Percentiles rank a stretch among this genome's conserved stretches.
These are phyloP conservation scores for Spencermartinsiella europaea DNA, from an alignment of 805 yeast genomes.

Conservation along the genomic window DNA sequence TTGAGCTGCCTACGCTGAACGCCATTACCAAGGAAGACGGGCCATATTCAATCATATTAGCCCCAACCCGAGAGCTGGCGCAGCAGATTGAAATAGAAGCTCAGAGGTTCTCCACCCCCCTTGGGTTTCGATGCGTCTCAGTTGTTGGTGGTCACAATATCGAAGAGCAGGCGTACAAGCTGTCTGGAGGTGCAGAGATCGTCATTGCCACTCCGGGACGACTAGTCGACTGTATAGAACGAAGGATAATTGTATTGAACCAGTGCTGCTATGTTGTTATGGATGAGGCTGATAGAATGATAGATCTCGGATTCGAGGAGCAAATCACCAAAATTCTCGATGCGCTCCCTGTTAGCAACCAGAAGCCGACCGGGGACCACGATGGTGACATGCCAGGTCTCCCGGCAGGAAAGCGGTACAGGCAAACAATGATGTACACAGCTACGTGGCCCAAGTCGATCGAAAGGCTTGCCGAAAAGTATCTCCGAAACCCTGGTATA, in stretches of 20 bases:
- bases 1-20: slow-evolving; percentile 43
- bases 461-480: slow-evolving; percentile 59
- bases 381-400: slow-evolving; percentile 12
- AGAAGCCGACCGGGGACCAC: slow-evolving; percentile 32
- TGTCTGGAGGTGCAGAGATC: slow-evolving; percentile 64
- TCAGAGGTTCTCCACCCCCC: slow-evolving; percentile 39
- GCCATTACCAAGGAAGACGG: slow-evolving; percentile 52
- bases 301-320: slow-evolving; percentile 88
- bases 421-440: slow-evolving; percentile 85
- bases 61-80: slow-evolving; percentile 93
- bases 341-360: slow-evolving; percentile 45
- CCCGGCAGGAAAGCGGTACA: slow-evolving; percentile 22
- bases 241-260: slow-evolving; percentile 54
- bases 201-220: slow-evolving; percentile 95
- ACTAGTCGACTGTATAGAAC: slow-evolving; percentile 70
- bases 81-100: slow-evolving; percentile 75
- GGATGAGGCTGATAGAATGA: slow-evolving; percentile 96
- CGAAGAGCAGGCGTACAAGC: slow-evolving; percentile 59
- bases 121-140: slow-evolving; percentile 44
- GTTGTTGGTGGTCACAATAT: slow-evolving; percentile 89
- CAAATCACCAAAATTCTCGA: slow-evolving; percentile 60
- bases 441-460: slow-evolving; percentile 84
- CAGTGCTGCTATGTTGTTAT: slow-evolving; percentile 65
- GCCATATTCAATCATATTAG: slow-evolving; percentile 69
- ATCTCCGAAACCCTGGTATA: slow-evolving; percentile 55